Conservation (phyloP, 345 rosid genomes). For the Geranium rotundifolium region DNA sequence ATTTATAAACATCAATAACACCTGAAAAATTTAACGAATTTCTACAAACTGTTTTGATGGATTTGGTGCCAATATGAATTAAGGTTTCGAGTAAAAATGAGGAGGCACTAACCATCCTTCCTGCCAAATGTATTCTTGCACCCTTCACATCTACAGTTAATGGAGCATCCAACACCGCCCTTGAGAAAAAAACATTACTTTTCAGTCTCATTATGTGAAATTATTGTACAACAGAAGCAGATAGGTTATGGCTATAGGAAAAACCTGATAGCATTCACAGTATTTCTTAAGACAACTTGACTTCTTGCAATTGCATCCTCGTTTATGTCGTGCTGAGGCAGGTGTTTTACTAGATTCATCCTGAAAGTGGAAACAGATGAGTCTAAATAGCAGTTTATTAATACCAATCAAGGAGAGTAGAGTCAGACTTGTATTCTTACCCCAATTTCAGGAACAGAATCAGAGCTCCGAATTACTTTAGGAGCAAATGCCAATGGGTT, state of each 20-base stretch:
- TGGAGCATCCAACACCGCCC: constrained; percentile 98
- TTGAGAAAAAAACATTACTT: constrained; percentile 11
- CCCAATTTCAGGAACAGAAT: constrained; percentile 45
- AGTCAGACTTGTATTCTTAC: constrained; percentile 20
- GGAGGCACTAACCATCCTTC: constrained; percentile 60
- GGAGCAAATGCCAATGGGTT: constrained; percentile 99
- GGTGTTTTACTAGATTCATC: constrained; percentile 72
- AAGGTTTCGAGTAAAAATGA: too few species aligned
- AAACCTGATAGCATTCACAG: constrained; percentile 99
- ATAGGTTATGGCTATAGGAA: constrained; percentile 4
- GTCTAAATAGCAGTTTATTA: constrained; percentile 7
- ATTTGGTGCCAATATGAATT: too few species aligned
- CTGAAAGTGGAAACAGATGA: constrained; percentile 24
- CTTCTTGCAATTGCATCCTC: constrained; percentile 98
- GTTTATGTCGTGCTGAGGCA: constrained; percentile 92
- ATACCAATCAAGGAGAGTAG: constrained; percentile 4
- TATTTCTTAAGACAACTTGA: constrained; percentile 91
- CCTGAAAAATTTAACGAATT: too few species aligned
- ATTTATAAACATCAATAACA: neutral
- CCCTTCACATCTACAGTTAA: constrained; percentile 94
- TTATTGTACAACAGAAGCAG: constrained; percentile 9
- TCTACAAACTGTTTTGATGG: too few species aligned
- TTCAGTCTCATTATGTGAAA: neutral
- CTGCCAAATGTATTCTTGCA: constrained; percentile 91
- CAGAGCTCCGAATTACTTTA: constrained; percentile 66